These are phyloP conservation scores for Colletotrichum noveboracense DNA, from an alignment of 2,329 filamentous ascomycete genomes.

Conservation along the genomic window DNA sequence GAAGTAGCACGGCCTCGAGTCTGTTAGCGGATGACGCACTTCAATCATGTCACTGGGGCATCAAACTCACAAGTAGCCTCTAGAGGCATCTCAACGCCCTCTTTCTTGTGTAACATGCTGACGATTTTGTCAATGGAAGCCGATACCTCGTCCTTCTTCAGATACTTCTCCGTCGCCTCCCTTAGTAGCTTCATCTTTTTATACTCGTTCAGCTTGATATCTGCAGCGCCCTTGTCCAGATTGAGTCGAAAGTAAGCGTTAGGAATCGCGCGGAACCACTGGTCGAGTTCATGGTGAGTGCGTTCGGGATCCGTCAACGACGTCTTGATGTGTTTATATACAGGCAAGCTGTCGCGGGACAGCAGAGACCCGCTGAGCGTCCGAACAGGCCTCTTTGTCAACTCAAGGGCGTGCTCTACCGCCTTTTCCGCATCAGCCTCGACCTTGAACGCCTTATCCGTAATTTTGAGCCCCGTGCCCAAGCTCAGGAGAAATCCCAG, in stretches of 20 bases:
- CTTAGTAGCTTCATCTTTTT: constrained; percentile 28
- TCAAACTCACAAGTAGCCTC: constrained; percentile 24
- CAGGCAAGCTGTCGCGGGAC: neutral
- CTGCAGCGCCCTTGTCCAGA: constrained; percentile 26
- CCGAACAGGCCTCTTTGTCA: neutral
- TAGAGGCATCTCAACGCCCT: constrained; percentile 21
- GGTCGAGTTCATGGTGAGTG: constrained; percentile 20
- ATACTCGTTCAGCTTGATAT: constrained; percentile 29
- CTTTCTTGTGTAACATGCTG: constrained; percentile 13
- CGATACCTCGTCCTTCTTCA: constrained; percentile 15
- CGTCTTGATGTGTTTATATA: neutral
- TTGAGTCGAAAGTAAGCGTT: constrained; percentile 34
- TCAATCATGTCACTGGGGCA: neutral
- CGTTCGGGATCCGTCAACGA: constrained; percentile 25
- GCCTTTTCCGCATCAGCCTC: neutral
- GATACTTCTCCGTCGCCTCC: constrained; percentile 26
- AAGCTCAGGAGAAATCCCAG: constrained; percentile 35
- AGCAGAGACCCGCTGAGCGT: neutral
- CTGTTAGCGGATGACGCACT: neutral
- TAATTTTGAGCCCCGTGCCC: constrained; percentile 30
- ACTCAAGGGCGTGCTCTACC: neutral
- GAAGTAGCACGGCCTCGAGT: neutral
- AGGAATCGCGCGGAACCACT: constrained; percentile 13
- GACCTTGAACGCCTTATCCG: neutral
- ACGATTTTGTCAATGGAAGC: constrained; percentile 26